phyloP scores from a whole-genome alignment of 2,329 filamentous ascomycete genomes.

The Catunica adiposa region DNA sequence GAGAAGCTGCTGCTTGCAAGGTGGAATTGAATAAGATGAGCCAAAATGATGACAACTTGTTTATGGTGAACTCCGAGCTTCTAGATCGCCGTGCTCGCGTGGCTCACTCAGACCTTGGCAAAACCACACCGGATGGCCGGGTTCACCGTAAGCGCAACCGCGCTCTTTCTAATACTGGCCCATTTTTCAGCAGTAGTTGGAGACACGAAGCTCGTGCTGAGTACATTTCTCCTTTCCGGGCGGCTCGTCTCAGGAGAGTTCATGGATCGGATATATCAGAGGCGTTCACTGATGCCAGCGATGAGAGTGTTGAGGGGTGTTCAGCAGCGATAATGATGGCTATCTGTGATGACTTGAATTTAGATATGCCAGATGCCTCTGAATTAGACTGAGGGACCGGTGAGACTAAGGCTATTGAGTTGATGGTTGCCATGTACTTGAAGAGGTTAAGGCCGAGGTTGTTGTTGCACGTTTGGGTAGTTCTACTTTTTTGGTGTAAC shows the following conservation, averaged over 20 bases:
- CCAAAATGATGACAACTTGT: constrained; percentile 1
- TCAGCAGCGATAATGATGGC: constrained; percentile 3
- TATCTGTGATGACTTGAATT: background rate
- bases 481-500: too few species aligned
- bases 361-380: background rate
- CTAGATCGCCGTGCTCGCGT: constrained; percentile 4
- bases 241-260: constrained; percentile 8
- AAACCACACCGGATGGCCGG: background rate
- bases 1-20: constrained; percentile 5
- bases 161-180: constrained; percentile 9
- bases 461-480: too few species aligned
- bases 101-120: background rate
- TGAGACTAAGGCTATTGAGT: too few species aligned
- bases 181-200: constrained; percentile 13
- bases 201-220: constrained; percentile 10
- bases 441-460: too few species aligned
- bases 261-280: constrained; percentile 2
- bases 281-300: constrained; percentile 5
- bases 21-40: constrained; percentile 7
- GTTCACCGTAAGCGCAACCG: constrained; percentile 5
- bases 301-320: constrained; percentile 9
- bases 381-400: too few species aligned
- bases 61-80: constrained; percentile 4
- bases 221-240: constrained; percentile 12
- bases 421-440: too few species aligned